Evolutionary conservation across 768 basidiomycete genomes (phyloP), one percentile per base, ranked within the genome.

Genomic region (Xerocomellus chrysenteron): DNA sequence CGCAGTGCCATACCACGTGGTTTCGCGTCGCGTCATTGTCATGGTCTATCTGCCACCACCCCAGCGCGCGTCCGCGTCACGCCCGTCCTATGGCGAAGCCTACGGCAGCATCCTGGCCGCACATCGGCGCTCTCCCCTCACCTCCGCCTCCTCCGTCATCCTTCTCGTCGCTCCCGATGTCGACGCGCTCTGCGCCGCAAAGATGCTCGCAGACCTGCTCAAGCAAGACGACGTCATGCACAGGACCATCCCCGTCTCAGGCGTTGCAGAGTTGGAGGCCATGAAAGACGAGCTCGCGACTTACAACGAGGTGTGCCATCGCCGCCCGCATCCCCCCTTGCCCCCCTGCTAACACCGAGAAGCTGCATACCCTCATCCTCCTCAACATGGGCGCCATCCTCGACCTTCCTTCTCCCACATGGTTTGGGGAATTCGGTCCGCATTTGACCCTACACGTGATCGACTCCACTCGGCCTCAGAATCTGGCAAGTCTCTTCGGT

Each of bases 151-250:
- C 11, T 91, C 92, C 1, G 86, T 94, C 58, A 82, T 91, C 61
- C 81, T 96, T 47, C 84, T 95, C 54, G 92, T 92, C 45, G 86
- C 92, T 3, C 90, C 93, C 11, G 91, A 95, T 68, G 90, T 94
- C 50, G 96, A 99, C 74, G 92, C 92, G 5, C 77, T 98, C 7
- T 94, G 93, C 69, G 94, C 94, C 11, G 87, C 92, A 5, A 83
- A 87, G 44, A 96, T 98, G 84, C 82, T 98, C 44, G 87, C 89
- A 12, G 86, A 87, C 35, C 77, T 99, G 17, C 86, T 99, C 74
- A 89, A 85, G 64, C 92, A 95, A 64, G 97, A 99, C 78, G 94
- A 96, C 64, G 84, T 98, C 41, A 87, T 89, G 70, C 90, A 98
- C 73, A 82, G 92, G 46, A 84, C 93, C 50, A 87, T 93, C 37